phyloP scores from a whole-genome alignment of 768 basidiomycete genomes.

The Macrolepiota dolichaula region DNA sequence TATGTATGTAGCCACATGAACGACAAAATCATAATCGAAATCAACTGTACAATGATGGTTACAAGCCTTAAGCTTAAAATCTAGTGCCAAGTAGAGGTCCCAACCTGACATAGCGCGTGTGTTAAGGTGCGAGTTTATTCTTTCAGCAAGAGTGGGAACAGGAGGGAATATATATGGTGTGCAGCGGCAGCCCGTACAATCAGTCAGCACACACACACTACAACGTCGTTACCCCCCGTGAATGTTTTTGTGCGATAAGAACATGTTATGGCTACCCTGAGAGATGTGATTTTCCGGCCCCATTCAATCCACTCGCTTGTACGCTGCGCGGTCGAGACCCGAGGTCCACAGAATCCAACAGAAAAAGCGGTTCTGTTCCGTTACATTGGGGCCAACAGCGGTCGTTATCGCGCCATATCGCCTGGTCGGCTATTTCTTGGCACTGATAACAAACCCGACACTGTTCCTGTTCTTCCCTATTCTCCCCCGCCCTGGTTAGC shows the following conservation, averaged over 20 bases:
- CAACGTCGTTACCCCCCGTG: conserved; percentile 2
- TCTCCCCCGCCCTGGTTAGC: not conserved
- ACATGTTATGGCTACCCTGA: not conserved
- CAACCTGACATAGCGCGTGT: no score
- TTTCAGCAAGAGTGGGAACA: not conserved
- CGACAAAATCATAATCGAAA: not conserved
- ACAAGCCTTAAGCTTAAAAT: no score
- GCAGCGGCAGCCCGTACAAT: conserved; percentile 7
- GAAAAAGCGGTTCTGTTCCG: not conserved
- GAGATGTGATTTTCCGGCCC: not conserved
- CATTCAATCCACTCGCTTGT: not conserved
- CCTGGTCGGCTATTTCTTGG: not conserved
- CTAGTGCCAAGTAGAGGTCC: no score
- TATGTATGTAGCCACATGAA: not conserved
- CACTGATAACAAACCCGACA: not conserved
- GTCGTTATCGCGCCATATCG: not conserved
- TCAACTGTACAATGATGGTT: not conserved
- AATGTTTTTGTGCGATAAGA: not conserved
- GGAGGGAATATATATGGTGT: not conserved
- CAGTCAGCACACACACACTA: not conserved
- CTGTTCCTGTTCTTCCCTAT: not conserved
- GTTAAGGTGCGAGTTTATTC: not conserved
- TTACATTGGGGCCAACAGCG: not conserved
- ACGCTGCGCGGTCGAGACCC: not conserved
- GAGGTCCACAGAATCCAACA: not conserved